These are phyloP conservation scores for Fagus crenata DNA, from an alignment of 306 rosid species.

Conservation along the genomic window DNA sequence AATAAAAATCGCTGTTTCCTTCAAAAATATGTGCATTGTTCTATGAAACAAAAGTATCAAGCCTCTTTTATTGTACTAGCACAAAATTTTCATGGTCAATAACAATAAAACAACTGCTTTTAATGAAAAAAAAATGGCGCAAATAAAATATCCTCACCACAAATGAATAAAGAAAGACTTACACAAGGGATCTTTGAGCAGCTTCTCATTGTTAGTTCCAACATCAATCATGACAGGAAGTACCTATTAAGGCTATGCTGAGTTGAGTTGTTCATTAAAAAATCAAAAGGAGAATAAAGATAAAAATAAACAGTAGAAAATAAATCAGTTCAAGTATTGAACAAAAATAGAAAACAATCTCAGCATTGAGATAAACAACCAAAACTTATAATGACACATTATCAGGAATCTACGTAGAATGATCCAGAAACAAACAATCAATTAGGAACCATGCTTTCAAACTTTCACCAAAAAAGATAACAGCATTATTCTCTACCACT, in stretches of 20 bases:
- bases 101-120: neutral
- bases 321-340: neutral
- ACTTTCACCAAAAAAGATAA: neutral
- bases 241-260: conserved; percentile 45
- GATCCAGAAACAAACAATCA: neutral
- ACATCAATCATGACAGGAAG: conserved; percentile 99
- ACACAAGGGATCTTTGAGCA: conserved; percentile 82
- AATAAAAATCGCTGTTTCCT: neutral
- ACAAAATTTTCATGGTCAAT: neutral
- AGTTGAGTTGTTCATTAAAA: neutral
- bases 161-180: conserved; percentile 40
- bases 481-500: neutral
- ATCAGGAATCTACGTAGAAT: neutral
- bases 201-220: conserved; percentile 88
- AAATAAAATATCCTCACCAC: conserved; percentile 16
- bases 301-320: neutral
- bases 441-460: neutral
- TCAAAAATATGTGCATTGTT: neutral
- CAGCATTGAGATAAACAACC: neutral
- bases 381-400: neutral
- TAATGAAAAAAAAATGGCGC: neutral
- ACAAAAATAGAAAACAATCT: conserved; percentile 4
- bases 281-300: neutral
- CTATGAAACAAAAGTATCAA: neutral
- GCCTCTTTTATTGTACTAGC: neutral